A percentile compares a stretch with the other conserved stretches of the same genome.
Conservation (phyloP, 1,284 basidiomycete species). For the Rhodotorula glutinis region DNA sequence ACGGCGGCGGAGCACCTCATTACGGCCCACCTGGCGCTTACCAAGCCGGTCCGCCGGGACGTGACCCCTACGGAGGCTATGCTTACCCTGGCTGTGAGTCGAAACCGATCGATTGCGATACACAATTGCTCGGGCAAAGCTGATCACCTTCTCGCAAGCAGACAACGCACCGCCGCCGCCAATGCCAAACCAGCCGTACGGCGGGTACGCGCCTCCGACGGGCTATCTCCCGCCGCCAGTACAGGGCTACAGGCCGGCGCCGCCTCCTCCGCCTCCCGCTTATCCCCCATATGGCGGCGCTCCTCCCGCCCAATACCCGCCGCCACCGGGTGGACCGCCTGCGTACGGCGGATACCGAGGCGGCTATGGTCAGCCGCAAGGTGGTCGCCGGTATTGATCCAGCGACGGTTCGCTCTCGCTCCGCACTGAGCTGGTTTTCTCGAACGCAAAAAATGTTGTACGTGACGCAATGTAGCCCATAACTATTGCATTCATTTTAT, state of each 20-base stretch:
- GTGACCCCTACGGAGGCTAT: constrained; percentile 35
- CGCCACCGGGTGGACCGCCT: neutral
- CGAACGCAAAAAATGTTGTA: too few species aligned
- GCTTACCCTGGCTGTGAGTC: constrained; percentile 31
- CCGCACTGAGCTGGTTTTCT: too few species aligned
- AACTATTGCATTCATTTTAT: too few species aligned
- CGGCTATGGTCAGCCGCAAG: neutral
- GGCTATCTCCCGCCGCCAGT: constrained; percentile 12
- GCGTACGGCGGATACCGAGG: neutral
- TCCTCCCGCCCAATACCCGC: constrained; percentile 10
- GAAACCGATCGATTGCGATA: neutral
- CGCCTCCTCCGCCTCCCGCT: constrained; percentile 3
- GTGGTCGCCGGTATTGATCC: neutral
- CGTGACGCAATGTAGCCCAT: too few species aligned
- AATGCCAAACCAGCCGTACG: neutral
- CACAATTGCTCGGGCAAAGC: rapidly evolving
- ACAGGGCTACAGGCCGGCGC: constrained; percentile 8
- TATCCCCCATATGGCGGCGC: constrained; percentile 17
- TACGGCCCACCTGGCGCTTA: constrained; percentile 8
- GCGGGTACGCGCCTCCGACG: constrained; percentile 8
- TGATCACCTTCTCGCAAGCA: neutral
- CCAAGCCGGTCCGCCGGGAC: constrained; percentile 4
- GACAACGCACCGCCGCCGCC: neutral
- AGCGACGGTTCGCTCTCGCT: too few species aligned
- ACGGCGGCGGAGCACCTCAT: neutral